Evolutionary conservation across 352 stramenopile genomes (phyloP).

Genomic region (Pilasporangium apinafurcum): DNA sequence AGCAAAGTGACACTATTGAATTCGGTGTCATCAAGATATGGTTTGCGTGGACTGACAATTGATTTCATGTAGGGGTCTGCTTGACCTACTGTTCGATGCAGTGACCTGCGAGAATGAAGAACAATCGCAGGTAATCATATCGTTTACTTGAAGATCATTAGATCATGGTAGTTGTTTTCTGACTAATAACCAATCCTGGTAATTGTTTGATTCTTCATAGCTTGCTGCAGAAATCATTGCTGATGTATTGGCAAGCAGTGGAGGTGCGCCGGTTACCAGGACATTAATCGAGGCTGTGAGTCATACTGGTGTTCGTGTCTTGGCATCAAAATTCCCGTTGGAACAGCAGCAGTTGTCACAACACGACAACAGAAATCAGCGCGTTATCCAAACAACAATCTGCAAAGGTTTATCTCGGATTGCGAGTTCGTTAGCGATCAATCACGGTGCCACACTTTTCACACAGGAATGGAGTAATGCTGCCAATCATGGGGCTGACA

Average conservation of each 20-base stretch:
- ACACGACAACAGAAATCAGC: constrained; percentile 5
- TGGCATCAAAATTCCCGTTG: constrained; percentile 18
- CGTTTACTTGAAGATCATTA: not conserved
- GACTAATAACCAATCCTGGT: too few species aligned
- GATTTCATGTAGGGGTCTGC: constrained; percentile 22
- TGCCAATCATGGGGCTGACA: constrained; percentile 1
- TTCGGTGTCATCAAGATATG: not conserved
- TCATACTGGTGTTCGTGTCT: constrained; percentile 15
- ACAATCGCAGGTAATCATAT: constrained; percentile 24
- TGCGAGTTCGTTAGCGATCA: constrained; percentile 35
- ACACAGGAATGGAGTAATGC: constrained; percentile 4
- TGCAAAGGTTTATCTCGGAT: constrained; percentile 37
- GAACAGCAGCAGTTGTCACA: not conserved
- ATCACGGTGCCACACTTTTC: constrained; percentile 28
- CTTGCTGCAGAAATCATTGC: constrained; percentile 51
- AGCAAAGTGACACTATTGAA: not conserved
- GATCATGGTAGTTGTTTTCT: too few species aligned
- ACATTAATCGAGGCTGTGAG: constrained; percentile 14
- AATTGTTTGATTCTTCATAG: constrained; percentile 12
- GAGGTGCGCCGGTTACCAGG: constrained; percentile 11
- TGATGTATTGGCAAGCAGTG: constrained; percentile 41
- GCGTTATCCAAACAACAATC: constrained; percentile 5
- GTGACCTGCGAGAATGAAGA: constrained; percentile 26
- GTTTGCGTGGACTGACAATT: not conserved
- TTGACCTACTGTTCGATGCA: constrained; percentile 31